phyloP scores from a whole-genome alignment of 805 yeast genomes.

The Starmerella sirachaensis region DNA sequence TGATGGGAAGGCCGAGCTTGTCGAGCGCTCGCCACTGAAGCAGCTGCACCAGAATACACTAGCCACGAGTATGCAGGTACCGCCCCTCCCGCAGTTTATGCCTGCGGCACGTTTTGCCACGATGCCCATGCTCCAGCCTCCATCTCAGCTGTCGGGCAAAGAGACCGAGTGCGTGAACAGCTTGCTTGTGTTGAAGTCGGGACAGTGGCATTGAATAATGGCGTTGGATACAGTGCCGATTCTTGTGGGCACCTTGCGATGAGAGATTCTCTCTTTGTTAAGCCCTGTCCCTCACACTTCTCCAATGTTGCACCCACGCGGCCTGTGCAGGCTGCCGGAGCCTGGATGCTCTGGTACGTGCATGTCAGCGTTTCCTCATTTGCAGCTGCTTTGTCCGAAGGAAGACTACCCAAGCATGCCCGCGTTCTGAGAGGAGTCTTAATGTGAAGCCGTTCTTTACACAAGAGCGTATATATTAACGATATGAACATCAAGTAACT shows the following conservation, averaged over 20 bases:
- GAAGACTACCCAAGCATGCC: no score
- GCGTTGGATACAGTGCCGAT: no score
- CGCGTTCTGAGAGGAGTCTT: no score
- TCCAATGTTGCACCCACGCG: no score
- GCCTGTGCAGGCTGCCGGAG: no score
- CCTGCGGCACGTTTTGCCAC: constrained; percentile 15
- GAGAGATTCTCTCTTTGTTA: no score
- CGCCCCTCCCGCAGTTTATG: constrained; percentile 5
- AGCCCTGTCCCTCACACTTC: no score
- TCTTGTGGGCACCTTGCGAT: no score
- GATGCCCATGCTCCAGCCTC: constrained; percentile 15
- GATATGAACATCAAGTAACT: constrained; percentile 3
- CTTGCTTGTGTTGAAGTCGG: constrained; percentile 27
- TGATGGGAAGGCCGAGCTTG: constrained; percentile 32
- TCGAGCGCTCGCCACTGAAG: constrained; percentile 24
- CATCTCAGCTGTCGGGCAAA: constrained; percentile 11
- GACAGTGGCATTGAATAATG: constrained; percentile 16
- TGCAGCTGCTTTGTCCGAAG: no score
- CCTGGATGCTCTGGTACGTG: no score
- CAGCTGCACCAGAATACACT: constrained; percentile 9
- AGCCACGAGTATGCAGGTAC: background rate
- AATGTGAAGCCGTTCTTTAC: no score
- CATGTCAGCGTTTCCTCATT: no score
- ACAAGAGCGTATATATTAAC: background rate
- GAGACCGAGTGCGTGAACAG: constrained; percentile 29